These are phyloP conservation scores for Xylaria acuta DNA, from an alignment of 495 filamentous ascomycete species.

Conservation along the genomic window DNA sequence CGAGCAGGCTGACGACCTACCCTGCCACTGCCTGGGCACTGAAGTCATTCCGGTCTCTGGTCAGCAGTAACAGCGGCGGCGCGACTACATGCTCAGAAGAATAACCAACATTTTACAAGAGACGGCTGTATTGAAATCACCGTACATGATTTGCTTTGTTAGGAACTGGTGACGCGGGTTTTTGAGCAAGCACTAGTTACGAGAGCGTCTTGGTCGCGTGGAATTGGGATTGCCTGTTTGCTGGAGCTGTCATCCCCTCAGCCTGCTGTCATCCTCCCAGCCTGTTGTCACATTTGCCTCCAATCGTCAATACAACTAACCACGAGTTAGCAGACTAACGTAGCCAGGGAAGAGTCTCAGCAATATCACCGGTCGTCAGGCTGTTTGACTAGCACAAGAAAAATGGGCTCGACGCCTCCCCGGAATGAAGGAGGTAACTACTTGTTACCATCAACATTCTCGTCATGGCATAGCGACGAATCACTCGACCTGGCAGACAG, in stretches of 20 bases:
- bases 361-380: background rate
- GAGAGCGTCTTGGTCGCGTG: too few species aligned
- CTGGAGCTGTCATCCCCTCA: background rate
- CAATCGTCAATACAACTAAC: background rate
- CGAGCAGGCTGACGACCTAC: background rate
- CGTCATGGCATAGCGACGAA: conserved; percentile 28
- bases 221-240: background rate
- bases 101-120: background rate
- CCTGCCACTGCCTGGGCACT: background rate
- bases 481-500: background rate
- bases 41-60: too few species aligned
- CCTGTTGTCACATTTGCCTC: background rate
- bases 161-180: too few species aligned
- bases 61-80: background rate
- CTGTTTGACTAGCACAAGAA: background rate
- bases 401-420: background rate
- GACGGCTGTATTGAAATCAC: background rate
- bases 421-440: background rate
- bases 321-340: background rate
- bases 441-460: conserved; percentile 35
- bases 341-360: background rate
- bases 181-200: too few species aligned
- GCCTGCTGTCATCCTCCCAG: background rate
- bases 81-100: background rate
- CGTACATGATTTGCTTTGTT: background rate